phyloP scores from a whole-genome alignment of 1,284 basidiomycete genomes.

The Sanghuangporus sanghuang region DNA sequence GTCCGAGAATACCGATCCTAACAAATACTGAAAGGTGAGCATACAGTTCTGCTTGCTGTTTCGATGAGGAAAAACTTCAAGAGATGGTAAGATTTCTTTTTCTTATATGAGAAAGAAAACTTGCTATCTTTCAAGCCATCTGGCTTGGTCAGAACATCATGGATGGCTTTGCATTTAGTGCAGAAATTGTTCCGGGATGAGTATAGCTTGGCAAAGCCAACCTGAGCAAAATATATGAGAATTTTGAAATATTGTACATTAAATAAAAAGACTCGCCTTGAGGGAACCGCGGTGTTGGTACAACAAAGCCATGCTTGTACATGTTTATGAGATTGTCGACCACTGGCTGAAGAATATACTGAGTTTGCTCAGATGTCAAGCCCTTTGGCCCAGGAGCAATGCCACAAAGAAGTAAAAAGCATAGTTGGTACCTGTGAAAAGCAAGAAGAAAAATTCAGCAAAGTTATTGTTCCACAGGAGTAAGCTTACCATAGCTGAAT shows the following conservation, averaged over 20 bases:
- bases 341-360: conserved; percentile 6
- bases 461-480: background rate
- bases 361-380: conserved; percentile 7
- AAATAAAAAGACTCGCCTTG: background rate
- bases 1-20: no score
- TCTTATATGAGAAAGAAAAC: background rate
- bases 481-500: background rate
- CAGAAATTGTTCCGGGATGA: background rate
- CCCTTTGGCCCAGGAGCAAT: conserved; percentile 17
- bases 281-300: conserved; percentile 4
- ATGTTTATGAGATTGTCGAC: conserved; percentile 13
- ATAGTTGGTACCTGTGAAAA: conserved; percentile 7
- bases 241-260: background rate
- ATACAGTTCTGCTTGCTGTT: background rate
- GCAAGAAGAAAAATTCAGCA: background rate
- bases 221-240: background rate
- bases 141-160: background rate
- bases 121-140: background rate
- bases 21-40: background rate
- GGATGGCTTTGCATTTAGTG: background rate
- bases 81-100: background rate
- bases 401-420: conserved; percentile 1
- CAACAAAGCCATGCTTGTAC: conserved; percentile 7
- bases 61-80: background rate
- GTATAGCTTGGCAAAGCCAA: background rate